These are phyloP conservation scores for Daldinia grandis DNA, from an alignment of 495 filamentous ascomycete species.

Conservation along the genomic window DNA sequence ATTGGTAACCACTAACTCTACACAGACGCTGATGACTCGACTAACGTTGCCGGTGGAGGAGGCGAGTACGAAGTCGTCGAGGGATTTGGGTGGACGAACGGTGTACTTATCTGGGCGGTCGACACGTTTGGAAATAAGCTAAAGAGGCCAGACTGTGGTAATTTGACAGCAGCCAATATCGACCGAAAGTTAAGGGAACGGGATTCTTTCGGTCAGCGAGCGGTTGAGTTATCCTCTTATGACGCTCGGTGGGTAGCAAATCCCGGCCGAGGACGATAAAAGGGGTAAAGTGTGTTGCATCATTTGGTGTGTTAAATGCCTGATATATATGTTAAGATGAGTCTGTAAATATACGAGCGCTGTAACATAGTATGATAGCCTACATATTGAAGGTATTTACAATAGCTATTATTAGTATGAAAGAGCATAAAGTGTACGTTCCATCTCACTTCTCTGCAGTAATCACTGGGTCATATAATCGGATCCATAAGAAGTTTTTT, in stretches of 20 bases:
- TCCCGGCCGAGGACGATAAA: conserved; percentile 34
- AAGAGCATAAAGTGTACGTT: too few relatives aligned
- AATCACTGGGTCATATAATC: too few relatives aligned
- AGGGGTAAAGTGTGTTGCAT: background rate
- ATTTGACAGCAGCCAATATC: conserved; percentile 50
- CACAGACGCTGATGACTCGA: conserved; percentile 52
- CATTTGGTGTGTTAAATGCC: background rate
- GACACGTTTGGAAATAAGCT: conserved; percentile 56
- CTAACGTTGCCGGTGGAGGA: conserved; percentile 57
- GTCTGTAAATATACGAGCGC: background rate
- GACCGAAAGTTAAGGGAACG: conserved; percentile 30
- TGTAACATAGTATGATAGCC: background rate
- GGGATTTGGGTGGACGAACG: conserved; percentile 63
- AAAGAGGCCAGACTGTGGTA: conserved; percentile 53
- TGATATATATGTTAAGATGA: background rate
- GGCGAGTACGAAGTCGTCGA: conserved; percentile 62
- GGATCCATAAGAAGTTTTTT: too few relatives aligned
- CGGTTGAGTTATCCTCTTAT: conserved; percentile 51
- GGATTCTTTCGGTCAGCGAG: conserved; percentile 38
- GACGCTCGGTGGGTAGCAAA: conserved; percentile 54
- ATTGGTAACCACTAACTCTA: conserved; percentile 6
- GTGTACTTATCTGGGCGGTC: conserved; percentile 59
- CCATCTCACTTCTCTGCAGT: background rate
- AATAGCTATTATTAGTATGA: background rate
- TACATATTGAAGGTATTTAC: background rate